These are phyloP conservation scores for Xenoacremonium recifei DNA, from an alignment of 2,329 filamentous ascomycete genomes.

Conservation along the genomic window DNA sequence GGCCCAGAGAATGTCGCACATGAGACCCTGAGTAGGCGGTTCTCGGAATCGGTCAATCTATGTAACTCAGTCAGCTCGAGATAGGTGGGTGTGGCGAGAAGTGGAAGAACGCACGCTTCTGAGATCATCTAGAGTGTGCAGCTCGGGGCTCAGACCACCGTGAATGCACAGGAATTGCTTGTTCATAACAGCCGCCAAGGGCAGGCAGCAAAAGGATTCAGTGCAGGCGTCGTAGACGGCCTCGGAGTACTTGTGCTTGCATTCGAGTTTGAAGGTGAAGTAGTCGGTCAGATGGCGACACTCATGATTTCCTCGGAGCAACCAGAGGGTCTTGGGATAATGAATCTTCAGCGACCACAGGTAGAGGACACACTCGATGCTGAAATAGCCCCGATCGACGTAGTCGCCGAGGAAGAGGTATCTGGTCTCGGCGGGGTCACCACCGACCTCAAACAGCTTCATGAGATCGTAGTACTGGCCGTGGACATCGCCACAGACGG, in stretches of 20 bases:
- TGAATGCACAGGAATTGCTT: constrained; percentile 99
- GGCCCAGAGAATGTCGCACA: constrained; percentile 99
- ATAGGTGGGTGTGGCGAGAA: background rate
- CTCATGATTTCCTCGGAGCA: constrained; percentile 96
- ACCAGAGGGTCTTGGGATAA: constrained; percentile 96
- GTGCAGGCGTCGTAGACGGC: constrained; percentile 95
- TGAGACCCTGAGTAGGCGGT: constrained; percentile 93
- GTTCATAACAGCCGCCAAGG: constrained; percentile 97
- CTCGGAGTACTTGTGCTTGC: constrained; percentile 99
- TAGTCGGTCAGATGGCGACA: constrained; percentile 99
- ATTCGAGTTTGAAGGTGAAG: constrained; percentile 99
- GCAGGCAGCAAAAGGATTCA: constrained; percentile 94
- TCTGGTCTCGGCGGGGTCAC: constrained; percentile 91
- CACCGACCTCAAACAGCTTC: constrained; percentile 98
- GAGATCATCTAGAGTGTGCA: constrained; percentile 93
- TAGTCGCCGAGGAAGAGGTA: constrained; percentile 98
- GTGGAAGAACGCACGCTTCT: constrained; percentile 64
- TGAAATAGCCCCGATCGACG: constrained; percentile 97
- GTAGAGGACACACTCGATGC: constrained; percentile 98
- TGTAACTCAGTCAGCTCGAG: constrained; percentile 13
- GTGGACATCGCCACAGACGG: constrained; percentile 96
- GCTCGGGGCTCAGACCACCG: constrained; percentile 89
- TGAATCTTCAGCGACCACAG: constrained; percentile 98
- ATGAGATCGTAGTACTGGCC: constrained; percentile 99
- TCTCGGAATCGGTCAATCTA: constrained; percentile 97